phyloP scores from a whole-genome alignment of 345 rosid species.

The Lepidium sativum region DNA sequence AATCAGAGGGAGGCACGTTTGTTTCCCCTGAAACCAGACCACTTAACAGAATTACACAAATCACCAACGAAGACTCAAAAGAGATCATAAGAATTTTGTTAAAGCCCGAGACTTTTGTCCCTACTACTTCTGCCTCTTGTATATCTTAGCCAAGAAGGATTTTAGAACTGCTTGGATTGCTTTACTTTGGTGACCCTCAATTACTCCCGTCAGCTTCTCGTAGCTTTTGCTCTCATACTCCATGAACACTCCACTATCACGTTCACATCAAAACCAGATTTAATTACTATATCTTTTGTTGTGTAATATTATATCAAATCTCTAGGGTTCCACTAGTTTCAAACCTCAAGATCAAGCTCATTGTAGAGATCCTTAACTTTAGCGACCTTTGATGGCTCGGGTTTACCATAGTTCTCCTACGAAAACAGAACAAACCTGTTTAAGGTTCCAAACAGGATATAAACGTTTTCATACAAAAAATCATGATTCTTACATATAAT shows the following conservation, averaged over 20 bases:
- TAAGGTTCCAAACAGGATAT: conserved; percentile 8
- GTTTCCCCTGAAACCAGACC: conserved; percentile 9
- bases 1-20: not conserved
- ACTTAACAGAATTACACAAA: conserved; percentile 13
- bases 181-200: conserved; percentile 65
- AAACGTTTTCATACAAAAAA: not conserved
- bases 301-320: not conserved
- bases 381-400: conserved; percentile 47
- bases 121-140: conserved; percentile 68
- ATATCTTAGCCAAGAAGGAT: conserved; percentile 78
- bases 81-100: not conserved
- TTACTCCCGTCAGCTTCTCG: conserved; percentile 44
- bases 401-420: conserved; percentile 79
- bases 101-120: not conserved
- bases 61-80: not conserved
- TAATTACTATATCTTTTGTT: not conserved
- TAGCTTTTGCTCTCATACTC: conserved; percentile 79
- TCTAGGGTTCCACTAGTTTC: not conserved
- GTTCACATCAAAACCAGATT: conserved; percentile 13
- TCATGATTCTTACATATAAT: conserved; percentile 35
- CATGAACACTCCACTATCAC: conserved; percentile 44
- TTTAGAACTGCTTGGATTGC: conserved; percentile 75
- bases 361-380: conserved; percentile 65
- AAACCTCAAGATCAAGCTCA: conserved; percentile 65
- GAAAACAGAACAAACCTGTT: not conserved